Evolutionary conservation across 2,329 filamentous ascomycete species (phyloP).

Genomic region (Periglandula ipomoeae): DNA sequence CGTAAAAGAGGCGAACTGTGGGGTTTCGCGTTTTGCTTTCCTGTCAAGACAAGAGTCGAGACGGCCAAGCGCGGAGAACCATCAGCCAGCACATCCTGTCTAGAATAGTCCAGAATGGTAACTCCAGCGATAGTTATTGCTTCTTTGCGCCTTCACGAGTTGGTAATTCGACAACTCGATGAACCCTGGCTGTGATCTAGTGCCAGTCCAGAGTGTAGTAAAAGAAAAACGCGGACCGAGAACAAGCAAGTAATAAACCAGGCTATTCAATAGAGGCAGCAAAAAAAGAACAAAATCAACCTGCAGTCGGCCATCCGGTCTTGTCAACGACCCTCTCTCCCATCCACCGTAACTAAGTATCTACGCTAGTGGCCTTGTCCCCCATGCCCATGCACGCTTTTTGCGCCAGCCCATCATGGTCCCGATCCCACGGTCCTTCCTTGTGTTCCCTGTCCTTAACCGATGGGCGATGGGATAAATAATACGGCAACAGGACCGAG

Average conservation of each 20-base stretch:
- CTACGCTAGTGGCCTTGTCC: not conserved
- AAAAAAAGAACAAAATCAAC: not conserved
- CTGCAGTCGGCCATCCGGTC: too few species aligned
- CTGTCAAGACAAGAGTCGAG: too few species aligned
- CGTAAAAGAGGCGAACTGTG: not conserved
- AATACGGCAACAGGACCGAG: not conserved
- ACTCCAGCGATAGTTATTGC: too few species aligned
- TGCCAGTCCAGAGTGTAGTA: not conserved
- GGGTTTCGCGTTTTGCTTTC: too few species aligned
- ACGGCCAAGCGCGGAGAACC: too few species aligned
- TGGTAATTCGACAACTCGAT: too few species aligned
- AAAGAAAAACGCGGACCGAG: not conserved
- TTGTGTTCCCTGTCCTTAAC: constrained; percentile 1
- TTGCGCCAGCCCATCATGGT: not conserved
- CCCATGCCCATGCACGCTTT: not conserved
- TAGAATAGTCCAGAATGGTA: too few species aligned
- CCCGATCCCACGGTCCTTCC: not conserved
- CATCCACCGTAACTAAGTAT: not conserved
- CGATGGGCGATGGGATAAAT: not conserved
- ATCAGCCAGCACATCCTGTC: too few species aligned
- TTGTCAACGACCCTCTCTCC: not conserved
- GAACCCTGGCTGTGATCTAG: not conserved
- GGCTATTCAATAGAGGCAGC: not conserved
- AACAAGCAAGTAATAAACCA: not conserved
- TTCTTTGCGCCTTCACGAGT: too few species aligned